Base-by-base conservation (phyloP, 441 rosid species). In the Erodium trifolium region DNA sequence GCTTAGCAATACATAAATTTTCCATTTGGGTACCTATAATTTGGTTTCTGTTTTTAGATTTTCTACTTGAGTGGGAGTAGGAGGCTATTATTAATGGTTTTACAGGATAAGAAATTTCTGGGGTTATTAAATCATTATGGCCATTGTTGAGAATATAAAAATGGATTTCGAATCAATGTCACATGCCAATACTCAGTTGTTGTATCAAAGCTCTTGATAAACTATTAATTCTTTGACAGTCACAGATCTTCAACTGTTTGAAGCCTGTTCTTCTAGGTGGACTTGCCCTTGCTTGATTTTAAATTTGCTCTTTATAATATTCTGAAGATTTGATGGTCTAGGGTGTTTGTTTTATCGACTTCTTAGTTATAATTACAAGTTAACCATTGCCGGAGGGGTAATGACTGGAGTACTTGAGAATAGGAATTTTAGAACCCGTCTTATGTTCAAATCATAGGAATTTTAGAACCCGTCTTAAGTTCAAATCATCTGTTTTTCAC, bases 171-270 rank as follows among this genome's bases (percentile, higher is more conserved):
- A 8, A 41, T 53, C 8, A 65, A 14, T 55, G 63, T 37, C 51
- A 67, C 37, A 34, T 34, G 37, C 37, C 37, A 34, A 34, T 34
- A 34, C 37, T 34, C 37, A 34, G 5, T 5, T 34, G 5, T 34
- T 34, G 37, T 34, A 34, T 34, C 37, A 34, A 34, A 34, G 27
- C 16, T 72, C 53, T 68, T 10, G 14, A 37, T 67, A 62, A 65
- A 45, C 19, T 66, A 37, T 60, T 17, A 17, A 14, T 55, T 47
- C 37, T 59, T 77, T 34, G 65, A 12, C 18, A 68, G 18, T 5
- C 37, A 68, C 60, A 70, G 53, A 68, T 67, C 71, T 67, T 70
- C 59, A 41, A 67, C 71, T 67, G 4, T 62, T 18, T 51, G 71
- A 70, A 70, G 68, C 31, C 51, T 73, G 68, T 63, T 45, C 67